Evolutionary conservation across 768 basidiomycete genomes (phyloP).

Genomic region (Rhizopogon vulgaris): DNA sequence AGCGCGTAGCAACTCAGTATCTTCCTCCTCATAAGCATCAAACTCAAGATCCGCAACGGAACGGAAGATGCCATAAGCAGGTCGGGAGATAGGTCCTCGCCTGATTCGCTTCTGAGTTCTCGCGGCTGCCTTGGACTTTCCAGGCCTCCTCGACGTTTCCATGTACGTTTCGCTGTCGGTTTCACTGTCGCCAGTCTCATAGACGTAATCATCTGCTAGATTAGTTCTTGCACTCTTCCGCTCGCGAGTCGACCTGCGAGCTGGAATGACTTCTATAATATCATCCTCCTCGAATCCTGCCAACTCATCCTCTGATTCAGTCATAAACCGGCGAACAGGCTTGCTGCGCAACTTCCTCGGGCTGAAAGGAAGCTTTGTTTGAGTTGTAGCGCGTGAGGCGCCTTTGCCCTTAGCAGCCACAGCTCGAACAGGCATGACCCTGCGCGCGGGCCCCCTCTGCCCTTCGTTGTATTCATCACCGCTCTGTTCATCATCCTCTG

Average conservation of each 20-base stretch:
- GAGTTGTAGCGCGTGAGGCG: slow-evolving; percentile 1
- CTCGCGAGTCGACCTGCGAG: slow-evolving; percentile 46
- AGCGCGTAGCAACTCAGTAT: slow-evolving; percentile 44
- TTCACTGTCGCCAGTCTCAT: slow-evolving; percentile 20
- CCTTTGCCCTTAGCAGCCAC: background rate
- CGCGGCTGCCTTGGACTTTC: background rate
- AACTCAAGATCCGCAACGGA: slow-evolving; percentile 33
- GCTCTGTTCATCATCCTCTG: slow-evolving; percentile 16
- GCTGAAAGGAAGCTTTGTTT: slow-evolving; percentile 54
- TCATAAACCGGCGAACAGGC: slow-evolving; percentile 17
- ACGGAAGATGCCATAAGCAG: slow-evolving; percentile 46
- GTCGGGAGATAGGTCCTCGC: slow-evolving; percentile 32
- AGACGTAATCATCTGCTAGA: slow-evolving; percentile 20
- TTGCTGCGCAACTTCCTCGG: slow-evolving; percentile 52
- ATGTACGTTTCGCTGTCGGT: slow-evolving; percentile 34
- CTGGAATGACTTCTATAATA: slow-evolving; percentile 13
- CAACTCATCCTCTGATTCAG: slow-evolving; percentile 35
- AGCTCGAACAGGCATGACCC: slow-evolving; percentile 9
- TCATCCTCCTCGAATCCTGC: slow-evolving; percentile 32
- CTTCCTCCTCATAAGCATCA: slow-evolving; percentile 48
- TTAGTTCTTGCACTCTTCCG: slow-evolving; percentile 33
- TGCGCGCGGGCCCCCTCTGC: background rate
- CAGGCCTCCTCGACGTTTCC: slow-evolving; percentile 8
- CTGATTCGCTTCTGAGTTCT: slow-evolving; percentile 20
- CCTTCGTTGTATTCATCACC: slow-evolving; percentile 8